These are phyloP conservation scores for Gossypium aridum DNA, from an alignment of 441 rosid species.

Conservation along the genomic window DNA sequence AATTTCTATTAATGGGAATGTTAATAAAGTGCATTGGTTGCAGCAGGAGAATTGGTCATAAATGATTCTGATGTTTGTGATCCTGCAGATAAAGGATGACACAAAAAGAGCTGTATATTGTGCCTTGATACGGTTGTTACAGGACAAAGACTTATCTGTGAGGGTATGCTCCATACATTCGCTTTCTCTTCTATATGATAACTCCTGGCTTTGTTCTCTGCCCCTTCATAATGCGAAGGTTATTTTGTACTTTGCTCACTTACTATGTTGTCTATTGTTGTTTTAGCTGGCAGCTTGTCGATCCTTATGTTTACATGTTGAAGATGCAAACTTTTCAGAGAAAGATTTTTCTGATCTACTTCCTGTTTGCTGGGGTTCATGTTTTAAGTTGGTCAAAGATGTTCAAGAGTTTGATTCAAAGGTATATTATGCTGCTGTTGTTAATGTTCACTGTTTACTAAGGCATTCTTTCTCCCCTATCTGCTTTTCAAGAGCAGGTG, in stretches of 20 bases:
- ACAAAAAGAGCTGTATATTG: slow-evolving; percentile 87
- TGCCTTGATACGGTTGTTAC: slow-evolving; percentile 74
- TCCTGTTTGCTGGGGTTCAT: slow-evolving; percentile 81
- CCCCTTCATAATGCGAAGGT: background rate
- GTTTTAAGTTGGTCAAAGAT: slow-evolving; percentile 87
- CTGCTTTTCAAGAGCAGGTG: too few relatives aligned
- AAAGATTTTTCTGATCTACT: slow-evolving; percentile 75
- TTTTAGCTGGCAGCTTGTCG: slow-evolving; percentile 94
- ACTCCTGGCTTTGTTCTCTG: too few relatives aligned
- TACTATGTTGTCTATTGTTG: slow-evolving; percentile 27
- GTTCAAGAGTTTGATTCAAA: slow-evolving; percentile 99
- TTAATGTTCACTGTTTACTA: background rate
- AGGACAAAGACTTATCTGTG: slow-evolving; percentile 80
- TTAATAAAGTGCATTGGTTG: too few relatives aligned
- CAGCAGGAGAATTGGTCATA: background rate
- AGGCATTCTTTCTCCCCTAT: background rate
- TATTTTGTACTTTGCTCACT: slow-evolving; percentile 13
- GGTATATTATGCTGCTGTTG: slow-evolving; percentile 34
- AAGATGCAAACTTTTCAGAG: slow-evolving; percentile 93
- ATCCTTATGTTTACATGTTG: slow-evolving; percentile 80
- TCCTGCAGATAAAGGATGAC: slow-evolving; percentile 78
- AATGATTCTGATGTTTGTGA: slow-evolving; percentile 21
- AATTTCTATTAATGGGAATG: too few relatives aligned
- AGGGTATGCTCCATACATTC: slow-evolving; percentile 44
- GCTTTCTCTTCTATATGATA: too few relatives aligned